phyloP scores from a whole-genome alignment of 306 rosid species.

The Dalbergia cultrata region DNA sequence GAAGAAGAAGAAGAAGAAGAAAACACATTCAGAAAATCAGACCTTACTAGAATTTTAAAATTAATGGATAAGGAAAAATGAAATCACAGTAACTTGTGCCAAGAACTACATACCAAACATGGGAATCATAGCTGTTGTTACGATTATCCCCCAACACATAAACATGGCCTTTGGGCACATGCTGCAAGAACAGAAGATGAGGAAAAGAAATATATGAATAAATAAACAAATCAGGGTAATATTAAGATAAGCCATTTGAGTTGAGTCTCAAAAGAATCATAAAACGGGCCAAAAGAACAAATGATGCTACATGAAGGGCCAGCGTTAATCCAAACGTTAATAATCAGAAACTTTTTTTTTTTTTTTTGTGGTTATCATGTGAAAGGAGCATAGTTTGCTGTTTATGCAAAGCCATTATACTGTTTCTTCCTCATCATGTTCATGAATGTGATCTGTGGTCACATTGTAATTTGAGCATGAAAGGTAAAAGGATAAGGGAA shows the following conservation, averaged over 20 bases:
- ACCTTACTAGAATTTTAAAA: slow-evolving; percentile 1
- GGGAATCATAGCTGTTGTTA: slow-evolving; percentile 84
- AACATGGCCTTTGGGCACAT: slow-evolving; percentile 85
- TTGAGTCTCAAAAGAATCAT: slow-evolving; percentile 6
- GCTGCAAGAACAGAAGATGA: slow-evolving; percentile 57
- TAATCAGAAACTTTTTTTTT: not conserved
- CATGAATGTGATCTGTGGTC: slow-evolving; percentile 2
- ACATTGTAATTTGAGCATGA: slow-evolving; percentile 19
- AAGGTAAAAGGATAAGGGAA: slow-evolving; percentile 30
- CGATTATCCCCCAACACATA: slow-evolving; percentile 95
- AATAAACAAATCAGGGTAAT: slow-evolving; percentile 4
- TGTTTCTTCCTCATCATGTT: slow-evolving; percentile 17
- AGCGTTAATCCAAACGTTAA: not conserved
- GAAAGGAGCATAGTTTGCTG: slow-evolving; percentile 22
- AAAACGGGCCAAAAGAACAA: not conserved
- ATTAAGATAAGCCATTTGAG: not conserved
- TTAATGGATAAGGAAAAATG: slow-evolving; percentile 12
- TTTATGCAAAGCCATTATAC: slow-evolving; percentile 12
- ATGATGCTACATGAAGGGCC: not conserved
- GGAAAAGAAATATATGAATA: slow-evolving; percentile 18
- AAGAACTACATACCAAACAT: slow-evolving; percentile 65
- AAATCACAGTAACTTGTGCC: slow-evolving; percentile 7
- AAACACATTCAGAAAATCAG: not conserved
- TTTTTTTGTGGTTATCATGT: not conserved
- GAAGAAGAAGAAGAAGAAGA: too few relatives aligned